phyloP scores from a whole-genome alignment of 2,329 filamentous ascomycete species.

The Fusarium abutilonis region DNA sequence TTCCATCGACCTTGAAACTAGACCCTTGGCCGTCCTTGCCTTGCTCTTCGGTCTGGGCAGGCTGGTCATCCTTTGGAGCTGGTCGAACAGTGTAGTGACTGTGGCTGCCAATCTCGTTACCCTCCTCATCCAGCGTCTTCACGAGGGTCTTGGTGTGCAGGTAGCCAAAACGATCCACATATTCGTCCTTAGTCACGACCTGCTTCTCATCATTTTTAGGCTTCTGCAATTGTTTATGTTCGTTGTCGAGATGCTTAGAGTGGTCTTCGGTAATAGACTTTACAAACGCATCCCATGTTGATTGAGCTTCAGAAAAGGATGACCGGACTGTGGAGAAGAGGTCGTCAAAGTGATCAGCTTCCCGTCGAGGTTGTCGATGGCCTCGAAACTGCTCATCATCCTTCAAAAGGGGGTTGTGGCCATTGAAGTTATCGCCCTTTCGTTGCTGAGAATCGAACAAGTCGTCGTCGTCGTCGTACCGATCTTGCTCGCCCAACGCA shows the following conservation, averaged over 20 bases:
- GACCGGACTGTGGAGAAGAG: conserved; percentile 54
- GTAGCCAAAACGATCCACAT: conserved; percentile 56
- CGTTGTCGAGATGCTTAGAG: conserved; percentile 12
- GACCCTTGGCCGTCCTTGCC: conserved; percentile 21
- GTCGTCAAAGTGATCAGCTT: conserved; percentile 54
- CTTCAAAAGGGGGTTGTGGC: conserved; percentile 14
- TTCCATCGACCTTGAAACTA: conserved; percentile 25
- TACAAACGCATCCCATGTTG: conserved; percentile 55
- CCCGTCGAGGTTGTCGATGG: conserved; percentile 11
- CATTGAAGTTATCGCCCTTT: conserved; percentile 16
- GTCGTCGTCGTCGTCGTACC: conserved; percentile 4
- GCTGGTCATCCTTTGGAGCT: conserved; percentile 38
- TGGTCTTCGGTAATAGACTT: conserved; percentile 47
- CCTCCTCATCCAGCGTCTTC: conserved; percentile 54
- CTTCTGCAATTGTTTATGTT: conserved; percentile 13
- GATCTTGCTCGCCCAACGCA: conserved; percentile 23
- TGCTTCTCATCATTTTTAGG: conserved; percentile 42
- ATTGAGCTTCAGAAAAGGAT: conserved; percentile 50
- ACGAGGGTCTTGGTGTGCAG: conserved; percentile 55
- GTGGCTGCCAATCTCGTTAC: conserved; percentile 53
- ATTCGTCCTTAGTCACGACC: conserved; percentile 53
- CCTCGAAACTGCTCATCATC: conserved; percentile 17
- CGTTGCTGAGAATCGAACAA: conserved; percentile 23
- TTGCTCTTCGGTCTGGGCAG: conserved; percentile 18
- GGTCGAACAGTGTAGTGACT: conserved; percentile 50